Percentiles rank a stretch among this genome's conserved stretches.
Conservation (phyloP, 2,329 filamentous ascomycete species). For the Fusarium multiceps region DNA sequence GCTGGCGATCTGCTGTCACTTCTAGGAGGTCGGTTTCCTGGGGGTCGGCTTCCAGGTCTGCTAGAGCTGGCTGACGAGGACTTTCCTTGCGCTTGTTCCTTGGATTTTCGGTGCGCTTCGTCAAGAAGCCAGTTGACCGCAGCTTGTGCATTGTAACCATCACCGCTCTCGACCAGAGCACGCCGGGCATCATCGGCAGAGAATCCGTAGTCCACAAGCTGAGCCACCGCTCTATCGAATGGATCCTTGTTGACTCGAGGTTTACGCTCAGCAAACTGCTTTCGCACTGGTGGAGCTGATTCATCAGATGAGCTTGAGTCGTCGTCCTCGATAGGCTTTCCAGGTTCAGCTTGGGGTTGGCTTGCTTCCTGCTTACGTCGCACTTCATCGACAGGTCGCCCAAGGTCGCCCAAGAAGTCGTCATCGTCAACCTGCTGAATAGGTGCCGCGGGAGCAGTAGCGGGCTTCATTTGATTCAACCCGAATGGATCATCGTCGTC, state of each 20-base stretch:
- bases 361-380: slow-evolving; percentile 58
- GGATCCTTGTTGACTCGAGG: slow-evolving; percentile 50
- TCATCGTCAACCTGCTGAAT: slow-evolving; percentile 62
- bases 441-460: slow-evolving; percentile 47
- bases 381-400: slow-evolving; percentile 72
- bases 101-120: slow-evolving; percentile 87
- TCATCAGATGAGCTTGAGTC: slow-evolving; percentile 62
- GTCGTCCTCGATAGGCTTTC: slow-evolving; percentile 66
- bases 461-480: slow-evolving; percentile 70
- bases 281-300: slow-evolving; percentile 35
- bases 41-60: slow-evolving; percentile 32
- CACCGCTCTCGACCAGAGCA: slow-evolving; percentile 83
- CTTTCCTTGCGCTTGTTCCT: slow-evolving; percentile 72
- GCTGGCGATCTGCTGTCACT: slow-evolving; percentile 67
- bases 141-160: slow-evolving; percentile 82
- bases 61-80: slow-evolving; percentile 57
- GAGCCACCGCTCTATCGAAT: slow-evolving; percentile 83
- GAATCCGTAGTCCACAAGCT: slow-evolving; percentile 96
- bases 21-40: slow-evolving; percentile 45
- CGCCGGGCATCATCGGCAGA: slow-evolving; percentile 82
- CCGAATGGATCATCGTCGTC: slow-evolving; percentile 94
- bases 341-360: slow-evolving; percentile 60
- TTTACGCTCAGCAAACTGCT: slow-evolving; percentile 39
- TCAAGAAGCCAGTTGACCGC: slow-evolving; percentile 92
- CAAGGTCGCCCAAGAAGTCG: slow-evolving; percentile 74